Conservation (phyloP, 2,329 filamentous ascomycete species). For the Orbilia brochopaga region DNA sequence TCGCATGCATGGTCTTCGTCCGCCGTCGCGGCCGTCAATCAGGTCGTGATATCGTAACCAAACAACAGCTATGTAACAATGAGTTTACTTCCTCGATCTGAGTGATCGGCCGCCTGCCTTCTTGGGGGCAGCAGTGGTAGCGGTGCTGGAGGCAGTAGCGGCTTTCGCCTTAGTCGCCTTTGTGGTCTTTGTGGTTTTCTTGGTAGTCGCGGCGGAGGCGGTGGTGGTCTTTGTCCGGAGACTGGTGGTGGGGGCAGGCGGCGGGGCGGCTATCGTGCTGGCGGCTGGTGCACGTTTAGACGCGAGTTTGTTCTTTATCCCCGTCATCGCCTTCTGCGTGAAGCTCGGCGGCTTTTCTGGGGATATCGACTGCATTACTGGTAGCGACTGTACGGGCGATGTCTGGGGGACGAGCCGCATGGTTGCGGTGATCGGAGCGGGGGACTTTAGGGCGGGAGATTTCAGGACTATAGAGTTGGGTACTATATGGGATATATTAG, state of each 20-base stretch:
- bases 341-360: slow-evolving; percentile 30
- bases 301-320: slow-evolving; percentile 29
- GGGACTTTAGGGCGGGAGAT: slow-evolving; percentile 18
- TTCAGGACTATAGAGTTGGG: slow-evolving; percentile 20
- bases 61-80: background rate
- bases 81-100: slow-evolving; percentile 35
- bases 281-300: slow-evolving; percentile 10
- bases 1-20: background rate
- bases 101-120: slow-evolving; percentile 34
- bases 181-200: slow-evolving; percentile 11
- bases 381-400: slow-evolving; percentile 24
- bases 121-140: slow-evolving; percentile 8
- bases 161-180: slow-evolving; percentile 16
- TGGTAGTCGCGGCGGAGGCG: slow-evolving; percentile 14
- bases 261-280: background rate
- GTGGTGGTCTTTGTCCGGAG: slow-evolving; percentile 24
- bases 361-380: slow-evolving; percentile 19
- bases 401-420: slow-evolving; percentile 39
- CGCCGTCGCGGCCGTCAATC: background rate
- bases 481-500: slow-evolving; percentile 9
- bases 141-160: background rate
- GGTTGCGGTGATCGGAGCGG: slow-evolving; percentile 15
- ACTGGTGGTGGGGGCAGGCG: slow-evolving; percentile 17
- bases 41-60: slow-evolving; percentile 22
- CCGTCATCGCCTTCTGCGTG: slow-evolving; percentile 34